Conservation (phyloP, 371 early-diverging fungal species). For the Mortierella sp. region DNA sequence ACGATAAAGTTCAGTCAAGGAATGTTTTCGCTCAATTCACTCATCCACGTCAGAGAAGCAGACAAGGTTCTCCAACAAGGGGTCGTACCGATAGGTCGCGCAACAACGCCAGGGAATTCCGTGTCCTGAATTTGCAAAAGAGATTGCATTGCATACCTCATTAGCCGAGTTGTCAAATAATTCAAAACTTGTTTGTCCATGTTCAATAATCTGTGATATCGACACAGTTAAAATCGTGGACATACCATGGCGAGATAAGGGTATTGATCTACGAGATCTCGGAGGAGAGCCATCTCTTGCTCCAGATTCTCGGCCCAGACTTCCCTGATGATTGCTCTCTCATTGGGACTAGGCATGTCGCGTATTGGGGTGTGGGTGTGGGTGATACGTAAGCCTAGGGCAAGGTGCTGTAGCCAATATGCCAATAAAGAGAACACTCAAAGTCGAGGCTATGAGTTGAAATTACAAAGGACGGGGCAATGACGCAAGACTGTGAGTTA, state of each 20-base stretch:
- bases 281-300: constrained; percentile 93
- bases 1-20: background rate
- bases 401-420: background rate
- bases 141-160: background rate
- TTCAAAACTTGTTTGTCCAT: background rate
- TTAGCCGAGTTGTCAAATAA: background rate
- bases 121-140: constrained; percentile 83
- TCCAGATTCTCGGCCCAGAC: constrained; percentile 99
- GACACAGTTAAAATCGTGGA: background rate
- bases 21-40: background rate
- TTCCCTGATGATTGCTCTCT: constrained; percentile 81
- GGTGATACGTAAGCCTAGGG: background rate
- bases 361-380: background rate
- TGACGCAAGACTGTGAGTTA: background rate
- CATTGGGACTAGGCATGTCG: constrained; percentile 59
- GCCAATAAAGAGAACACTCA: background rate
- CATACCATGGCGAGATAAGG: constrained; percentile 97
- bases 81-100: constrained; percentile 86
- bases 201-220: background rate
- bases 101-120: constrained; percentile 99
- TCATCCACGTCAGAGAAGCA: background rate
- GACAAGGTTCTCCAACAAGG: background rate
- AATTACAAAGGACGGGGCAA: background rate
- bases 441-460: background rate
- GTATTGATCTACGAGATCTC: constrained; percentile 93